Conservation (phyloP, 140 eudicot genomes). For the Senecio squalidus region DNA sequence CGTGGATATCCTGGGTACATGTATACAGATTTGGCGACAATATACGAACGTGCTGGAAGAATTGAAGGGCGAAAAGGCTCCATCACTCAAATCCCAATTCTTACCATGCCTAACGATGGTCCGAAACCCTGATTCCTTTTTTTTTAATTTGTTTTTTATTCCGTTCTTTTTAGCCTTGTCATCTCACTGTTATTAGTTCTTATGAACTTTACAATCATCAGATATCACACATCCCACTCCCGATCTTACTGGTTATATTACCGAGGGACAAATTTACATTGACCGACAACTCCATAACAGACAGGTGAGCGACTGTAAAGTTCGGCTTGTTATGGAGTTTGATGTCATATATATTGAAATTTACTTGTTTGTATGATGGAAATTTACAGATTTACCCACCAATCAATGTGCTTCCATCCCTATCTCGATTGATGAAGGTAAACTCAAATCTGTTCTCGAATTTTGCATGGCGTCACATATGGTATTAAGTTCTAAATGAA, state of each 20-base stretch:
- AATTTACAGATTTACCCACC: conserved; percentile 82
- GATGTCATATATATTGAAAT: not conserved
- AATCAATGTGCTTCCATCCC: conserved; percentile 90
- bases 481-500: not conserved
- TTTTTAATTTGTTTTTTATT: not conserved
- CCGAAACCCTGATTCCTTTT: not conserved
- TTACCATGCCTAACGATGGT: conserved; percentile 96
- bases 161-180: not conserved
- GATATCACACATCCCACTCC: conserved; percentile 98
- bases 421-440: conserved; percentile 96
- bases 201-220: conserved; percentile 19
- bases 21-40: conserved; percentile 94
- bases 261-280: conserved; percentile 91
- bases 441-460: conserved; percentile 1
- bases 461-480: not conserved
- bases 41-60: conserved; percentile 90
- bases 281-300: conserved; percentile 90
- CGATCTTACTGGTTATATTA: conserved; percentile 94
- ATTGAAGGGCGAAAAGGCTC: conserved; percentile 97
- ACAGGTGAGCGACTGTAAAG: conserved; percentile 47
- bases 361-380: conserved; percentile 12
- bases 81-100: conserved; percentile 86
- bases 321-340: conserved; percentile 1
- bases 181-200: not conserved
- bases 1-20: conserved; percentile 99